Base-by-base conservation (phyloP, 495 filamentous ascomycete genomes). In the Aspergillus cristatus region DNA sequence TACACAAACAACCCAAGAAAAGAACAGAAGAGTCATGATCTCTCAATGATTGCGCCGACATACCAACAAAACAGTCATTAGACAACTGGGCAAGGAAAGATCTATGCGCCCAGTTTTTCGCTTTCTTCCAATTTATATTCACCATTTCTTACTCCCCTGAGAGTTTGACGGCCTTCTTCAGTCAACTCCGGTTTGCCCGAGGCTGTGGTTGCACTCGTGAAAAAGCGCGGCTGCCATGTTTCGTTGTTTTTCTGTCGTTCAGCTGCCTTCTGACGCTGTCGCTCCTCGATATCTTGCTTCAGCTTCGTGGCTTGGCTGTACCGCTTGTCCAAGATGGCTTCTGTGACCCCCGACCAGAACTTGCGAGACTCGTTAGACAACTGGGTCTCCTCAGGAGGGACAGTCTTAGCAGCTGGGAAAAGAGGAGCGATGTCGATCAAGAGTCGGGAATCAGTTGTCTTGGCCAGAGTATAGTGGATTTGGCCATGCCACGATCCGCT, bases 211-310 rank as follows among this genome's bases (percentile, higher is more conserved):
- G 73, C 75, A 7, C 79, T 77, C 3, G 76, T 82, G 55, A 98
- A 98, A 60, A 95, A 98, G 16, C 86, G 69, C n/a, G 91, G 91
- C 41, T 79, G 70, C 84, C 85, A 97, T 13, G 79, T 68, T 34
- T 72, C 71, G 13, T 74, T 68, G 7, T 68, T 71, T 10, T 64
- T 68, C 42, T 84, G 78, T 17, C 90, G 70, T 43, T 86, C 78
- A n/a, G 82, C 75, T 1, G 86, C 87, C 58, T 82, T 86, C 47
- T 83, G 72, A 24, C 90, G 72, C 58, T 98, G 90, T 14, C 76
- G 73, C 51, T 98, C 89, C 60, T 98, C 90, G 8, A 98, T 76
- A 47, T 94, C 86, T 32, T 86, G 75, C 62, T 98, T 98, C 30
- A 88, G 59, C 26, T 75, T 77, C 32, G 90, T 97, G 11, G 91